Base-by-base conservation (phyloP, 805 yeast species). In the Lipomyces japonicus region DNA sequence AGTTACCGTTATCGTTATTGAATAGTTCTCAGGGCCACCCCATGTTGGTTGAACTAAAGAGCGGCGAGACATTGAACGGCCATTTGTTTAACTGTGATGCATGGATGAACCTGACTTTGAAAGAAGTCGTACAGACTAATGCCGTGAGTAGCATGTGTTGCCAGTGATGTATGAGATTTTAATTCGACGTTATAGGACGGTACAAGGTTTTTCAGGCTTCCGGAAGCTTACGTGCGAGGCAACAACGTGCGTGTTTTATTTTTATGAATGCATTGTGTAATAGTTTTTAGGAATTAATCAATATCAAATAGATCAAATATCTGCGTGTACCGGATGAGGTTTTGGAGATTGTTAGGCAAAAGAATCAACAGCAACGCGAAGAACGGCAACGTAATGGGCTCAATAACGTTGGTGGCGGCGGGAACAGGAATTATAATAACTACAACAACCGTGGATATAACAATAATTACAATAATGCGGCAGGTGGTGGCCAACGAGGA, bases 81-180 rank as follows among this genome's bases (percentile, higher is more conserved):
- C 78, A 77, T 49, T 73, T 93, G 52, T 79, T 80, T 48, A 85
- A 86, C 63, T 88, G 95, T 61, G 99, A 93, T 67, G 82, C 87
- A 35, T 86, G 95, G 89, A 93, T 93, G 99, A 93, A 93, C 67
- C 74, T 93, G 58, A 86, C 95, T 1, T 74, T 93, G 46, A 75
- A 75, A 30, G 82, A 89, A 56, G 97, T 84, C 14, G 78, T 81
- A 42, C 85, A 82, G 63, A 76, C 82, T 14, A 79, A 79, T 60
- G 28, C 50, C 3, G 60, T 50, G 42, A 24, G 57, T 40, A 9
- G 14, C 21, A 19, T n/a, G 36, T 10, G 21, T 1, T 63, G 39
- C 36, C 18, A 10, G 7, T 32, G 37, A 9, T 18, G 12, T 19
- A 4, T 21, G 63, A 63, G 51, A 46, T 23, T 5, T 26, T 37